Evolutionary conservation across 2,329 filamentous ascomycete species (phyloP).

Genomic region (Phialophora tarda): DNA sequence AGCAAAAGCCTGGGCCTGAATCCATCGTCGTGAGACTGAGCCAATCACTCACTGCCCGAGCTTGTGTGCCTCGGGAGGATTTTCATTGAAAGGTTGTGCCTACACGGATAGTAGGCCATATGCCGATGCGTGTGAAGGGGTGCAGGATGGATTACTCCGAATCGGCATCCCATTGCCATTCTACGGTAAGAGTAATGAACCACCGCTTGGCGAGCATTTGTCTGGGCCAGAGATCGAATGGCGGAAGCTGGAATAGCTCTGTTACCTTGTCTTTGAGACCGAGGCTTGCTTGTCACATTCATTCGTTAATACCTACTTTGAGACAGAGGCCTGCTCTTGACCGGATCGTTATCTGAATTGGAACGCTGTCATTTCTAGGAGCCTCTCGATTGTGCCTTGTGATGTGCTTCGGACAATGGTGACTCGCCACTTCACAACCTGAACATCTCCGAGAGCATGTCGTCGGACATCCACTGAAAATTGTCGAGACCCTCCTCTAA

Average conservation of each 20-base stretch:
- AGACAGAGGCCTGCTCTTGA: background rate
- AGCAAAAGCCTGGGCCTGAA: background rate
- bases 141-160: background rate
- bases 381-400: background rate
- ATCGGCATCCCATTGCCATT: background rate
- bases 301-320: background rate
- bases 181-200: no score
- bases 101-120: background rate
- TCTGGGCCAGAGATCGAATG: background rate
- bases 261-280: no score
- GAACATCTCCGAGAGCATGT: constrained; percentile 17
- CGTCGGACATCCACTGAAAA: constrained; percentile 17
- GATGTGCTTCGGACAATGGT: background rate
- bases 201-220: background rate
- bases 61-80: background rate
- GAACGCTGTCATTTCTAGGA: background rate
- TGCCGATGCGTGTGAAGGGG: no score
- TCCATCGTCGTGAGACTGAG: background rate
- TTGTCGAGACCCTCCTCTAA: constrained; percentile 3
- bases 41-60: no score
- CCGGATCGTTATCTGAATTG: background rate
- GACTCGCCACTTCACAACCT: constrained; percentile 1
- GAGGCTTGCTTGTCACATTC: background rate
- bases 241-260: no score
- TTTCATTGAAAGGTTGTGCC: background rate